Evolutionary conservation across 1,139 yeast genomes (phyloP).

Genomic region (Suhomyces bolitotheri): DNA sequence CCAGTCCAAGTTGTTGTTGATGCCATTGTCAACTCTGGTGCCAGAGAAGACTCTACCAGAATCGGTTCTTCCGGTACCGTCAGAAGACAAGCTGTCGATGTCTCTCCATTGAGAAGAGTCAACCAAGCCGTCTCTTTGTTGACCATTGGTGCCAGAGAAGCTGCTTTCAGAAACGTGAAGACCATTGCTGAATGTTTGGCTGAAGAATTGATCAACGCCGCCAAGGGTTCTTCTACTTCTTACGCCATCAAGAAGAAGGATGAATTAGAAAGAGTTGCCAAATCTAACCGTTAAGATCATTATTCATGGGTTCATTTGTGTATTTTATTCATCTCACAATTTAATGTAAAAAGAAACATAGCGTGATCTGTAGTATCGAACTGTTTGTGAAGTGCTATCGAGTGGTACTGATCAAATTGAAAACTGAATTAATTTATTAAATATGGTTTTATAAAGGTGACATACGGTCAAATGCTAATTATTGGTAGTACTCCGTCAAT

Average conservation of each 20-base stretch:
- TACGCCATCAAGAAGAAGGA: slow-evolving; percentile 99
- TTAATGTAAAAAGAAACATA: slow-evolving; percentile 20
- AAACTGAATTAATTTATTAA: background rate
- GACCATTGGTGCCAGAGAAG: slow-evolving; percentile 99
- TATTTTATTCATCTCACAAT: slow-evolving; percentile 20
- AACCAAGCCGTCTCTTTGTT: slow-evolving; percentile 98
- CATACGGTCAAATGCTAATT: no score
- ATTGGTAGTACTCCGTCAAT: no score
- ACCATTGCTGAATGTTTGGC: slow-evolving; percentile 99
- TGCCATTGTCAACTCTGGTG: slow-evolving; percentile 99
- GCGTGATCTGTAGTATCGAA: no score
- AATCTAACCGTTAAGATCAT: slow-evolving; percentile 92
- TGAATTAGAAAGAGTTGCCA: slow-evolving; percentile 99
- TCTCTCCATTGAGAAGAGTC: slow-evolving; percentile 99
- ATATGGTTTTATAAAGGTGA: no score
- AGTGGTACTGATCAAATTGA: no score
- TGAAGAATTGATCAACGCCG: slow-evolving; percentile 99
- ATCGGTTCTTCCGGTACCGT: slow-evolving; percentile 99
- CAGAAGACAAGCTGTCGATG: slow-evolving; percentile 99
- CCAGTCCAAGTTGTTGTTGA: slow-evolving; percentile 99
- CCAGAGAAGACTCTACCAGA: slow-evolving; percentile 99
- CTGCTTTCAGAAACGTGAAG: slow-evolving; percentile 99
- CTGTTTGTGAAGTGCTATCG: no score
- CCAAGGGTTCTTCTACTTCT: slow-evolving; percentile 99
- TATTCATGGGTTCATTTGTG: slow-evolving; percentile 18